Base-by-base conservation (phyloP, 1,139 yeast species). In the Spathaspora jeffriesii region DNA sequence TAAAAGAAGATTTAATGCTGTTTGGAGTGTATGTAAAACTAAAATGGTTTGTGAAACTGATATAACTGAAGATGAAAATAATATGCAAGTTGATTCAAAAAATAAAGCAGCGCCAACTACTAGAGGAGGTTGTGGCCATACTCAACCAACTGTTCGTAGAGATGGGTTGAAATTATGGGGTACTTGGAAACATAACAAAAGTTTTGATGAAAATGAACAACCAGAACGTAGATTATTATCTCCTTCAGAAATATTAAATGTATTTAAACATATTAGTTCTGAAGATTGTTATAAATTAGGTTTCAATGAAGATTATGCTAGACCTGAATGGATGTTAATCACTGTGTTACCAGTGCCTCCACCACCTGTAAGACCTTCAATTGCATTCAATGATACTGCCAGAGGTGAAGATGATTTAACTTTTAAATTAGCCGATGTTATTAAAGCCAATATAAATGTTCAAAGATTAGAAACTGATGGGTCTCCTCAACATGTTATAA, bases 301-400 rank as follows among this genome's bases (percentile, higher is more conserved):
- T 7, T 86, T 93, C 68, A 90, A 88, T 63, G 96, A 90, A 64
- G 98, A 93, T 63, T 93, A 90, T 62, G 96, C 99, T 2, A 84
- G 99, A 63, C 99, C 99, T 1, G 99, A 95, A 68, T 95, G 99
- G 99, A 84, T 95, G 86, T 79, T 95, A 54, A 82, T 95, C 55
- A 92, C 99, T 2, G 98, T 93, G 15, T 77, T 95, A 60, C 99
- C 99, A 1, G 99, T 95, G n/a, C 99, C 99, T 40, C 99, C 99
- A 46, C 99, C 99, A 49, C 98, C 98, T 31, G 99, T 95, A 31
- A 87, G 99, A 70, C 99, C 99, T 15, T 88, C 96, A 38, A 93
- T 95, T 72, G 97, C 99, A 2, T 92, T 93, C 61, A 93, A 93
- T 59, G 99, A 95, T 63, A 90, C 97, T n/a, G 97, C 96, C 48